Evolutionary conservation across 2,329 filamentous ascomycete genomes (phyloP).

Genomic region (Colletotrichum abscissum): DNA sequence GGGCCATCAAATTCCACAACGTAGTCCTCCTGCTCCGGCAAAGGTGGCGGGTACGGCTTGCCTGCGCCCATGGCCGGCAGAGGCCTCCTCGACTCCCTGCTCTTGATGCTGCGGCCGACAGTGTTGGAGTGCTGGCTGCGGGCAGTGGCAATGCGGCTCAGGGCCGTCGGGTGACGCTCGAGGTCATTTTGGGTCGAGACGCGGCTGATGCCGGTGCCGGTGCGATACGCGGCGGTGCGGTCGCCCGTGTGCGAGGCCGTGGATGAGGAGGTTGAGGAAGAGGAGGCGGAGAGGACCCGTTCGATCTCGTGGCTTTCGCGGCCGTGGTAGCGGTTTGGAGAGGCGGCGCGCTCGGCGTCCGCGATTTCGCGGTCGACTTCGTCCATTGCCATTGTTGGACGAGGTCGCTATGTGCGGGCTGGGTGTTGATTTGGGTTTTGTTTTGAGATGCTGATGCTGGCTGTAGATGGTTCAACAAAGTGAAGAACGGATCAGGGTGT

Average conservation of each 20-base stretch:
- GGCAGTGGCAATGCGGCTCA: constrained; percentile 78
- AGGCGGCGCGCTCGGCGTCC: constrained; percentile 66
- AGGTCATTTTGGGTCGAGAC: constrained; percentile 75
- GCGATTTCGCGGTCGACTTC: constrained; percentile 65
- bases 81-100: constrained; percentile 65
- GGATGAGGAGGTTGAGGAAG: constrained; percentile 60
- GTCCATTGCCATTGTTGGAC: constrained; percentile 55
- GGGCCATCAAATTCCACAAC: constrained; percentile 88
- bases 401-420: background rate
- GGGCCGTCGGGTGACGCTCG: constrained; percentile 75
- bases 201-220: constrained; percentile 64
- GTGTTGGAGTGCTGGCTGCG: constrained; percentile 78
- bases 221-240: constrained; percentile 47
- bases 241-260: constrained; percentile 46
- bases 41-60: constrained; percentile 77
- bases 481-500: background rate
- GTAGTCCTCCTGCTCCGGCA: constrained; percentile 80
- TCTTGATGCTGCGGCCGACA: constrained; percentile 68
- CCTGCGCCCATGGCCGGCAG: constrained; percentile 77
- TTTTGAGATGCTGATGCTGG: background rate
- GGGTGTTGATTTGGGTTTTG: background rate
- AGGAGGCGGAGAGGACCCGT: constrained; percentile 66
- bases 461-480: background rate
- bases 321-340: constrained; percentile 49
- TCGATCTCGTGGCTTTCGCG: constrained; percentile 67